Base-by-base conservation (phyloP, 257 asterid genomes). In the Striga asiatica region DNA sequence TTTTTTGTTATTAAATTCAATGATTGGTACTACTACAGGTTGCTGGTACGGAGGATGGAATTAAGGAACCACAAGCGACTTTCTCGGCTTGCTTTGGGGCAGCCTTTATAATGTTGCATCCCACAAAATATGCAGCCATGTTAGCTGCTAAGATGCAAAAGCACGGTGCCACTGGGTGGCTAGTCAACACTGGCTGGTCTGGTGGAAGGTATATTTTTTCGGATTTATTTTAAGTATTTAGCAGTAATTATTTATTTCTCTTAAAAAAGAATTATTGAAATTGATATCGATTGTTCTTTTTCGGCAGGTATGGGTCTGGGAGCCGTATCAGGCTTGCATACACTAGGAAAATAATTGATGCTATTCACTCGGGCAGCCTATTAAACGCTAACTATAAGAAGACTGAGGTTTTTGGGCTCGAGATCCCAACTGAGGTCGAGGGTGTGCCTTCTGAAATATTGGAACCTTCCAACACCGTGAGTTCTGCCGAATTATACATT, bases 41-140 rank as follows among this genome's bases (percentile, higher is more conserved):
- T 48, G 99, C 99, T 31, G 99, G 99, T 25, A 92, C 97, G 1
- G 99, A 88, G 69, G 99, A 88, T 37, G 99, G 99, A 32, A 85
- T 92, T 52, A 92, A 92, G 77, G 99, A 92, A 73, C 99, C 99
- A 41, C 76, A 82, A 10, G 97, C 97, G 24, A 92, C 97, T 58
- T 92, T 92, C 74, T 92, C 99, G 5, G 99, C 99, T 43, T 92
- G 99, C 75, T 92, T 88, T 10, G 99, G 99, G 13, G 99, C 99
- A 49, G 99, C 99, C 16, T 92, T 92, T 35, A 88, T 92, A 49
- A 92, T 88, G 97, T 58, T 92, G 68, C 99, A 92, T 56, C 99
- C 99, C 0, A 82, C 97, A 16, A 82, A 88, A 61, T 92, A 92
- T 24, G 99, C 99, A 9, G 99, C 93, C 60, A 88, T 92, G 97